Conservation (phyloP, 768 basidiomycete species). For the Neoboletus subvelutipes region DNA sequence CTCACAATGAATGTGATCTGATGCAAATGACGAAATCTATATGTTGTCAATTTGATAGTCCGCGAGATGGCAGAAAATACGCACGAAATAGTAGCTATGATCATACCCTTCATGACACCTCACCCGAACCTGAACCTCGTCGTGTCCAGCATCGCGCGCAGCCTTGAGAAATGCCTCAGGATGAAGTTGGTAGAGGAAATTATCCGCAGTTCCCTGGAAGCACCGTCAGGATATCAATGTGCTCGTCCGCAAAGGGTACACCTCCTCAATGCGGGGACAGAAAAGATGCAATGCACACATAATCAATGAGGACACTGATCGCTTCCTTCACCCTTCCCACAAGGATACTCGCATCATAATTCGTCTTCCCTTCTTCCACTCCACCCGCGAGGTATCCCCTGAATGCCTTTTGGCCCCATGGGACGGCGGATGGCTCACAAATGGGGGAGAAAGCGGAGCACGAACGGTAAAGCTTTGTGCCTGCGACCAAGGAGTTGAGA, state of each 20-base stretch:
- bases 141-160: conserved; percentile 69
- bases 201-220: conserved; percentile 70
- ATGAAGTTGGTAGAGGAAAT: conserved; percentile 84
- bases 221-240: not conserved
- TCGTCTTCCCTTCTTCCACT: conserved; percentile 65
- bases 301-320: conserved; percentile 83
- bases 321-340: conserved; percentile 61
- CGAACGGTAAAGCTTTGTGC: conserved; percentile 72
- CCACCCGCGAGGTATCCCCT: conserved; percentile 78
- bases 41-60: not conserved
- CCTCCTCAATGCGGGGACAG: not conserved
- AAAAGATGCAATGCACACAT: conserved; percentile 53
- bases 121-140: conserved; percentile 74
- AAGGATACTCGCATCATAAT: conserved; percentile 86
- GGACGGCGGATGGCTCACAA: conserved; percentile 79
- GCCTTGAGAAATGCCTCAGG: conserved; percentile 87
- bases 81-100: conserved; percentile 87
- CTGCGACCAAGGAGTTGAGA: conserved; percentile 57
- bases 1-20: conserved; percentile 89
- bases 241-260: not conserved
- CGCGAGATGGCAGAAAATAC: not conserved
- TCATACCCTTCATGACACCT: conserved; percentile 83
- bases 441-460: conserved; percentile 88
- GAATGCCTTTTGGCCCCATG: conserved; percentile 95
- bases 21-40: conserved; percentile 86